Percentiles rank a stretch among this genome's conserved stretches.
phyloP scores from a whole-genome alignment of 306 rosid species.

The Acacia melanoxylon region DNA sequence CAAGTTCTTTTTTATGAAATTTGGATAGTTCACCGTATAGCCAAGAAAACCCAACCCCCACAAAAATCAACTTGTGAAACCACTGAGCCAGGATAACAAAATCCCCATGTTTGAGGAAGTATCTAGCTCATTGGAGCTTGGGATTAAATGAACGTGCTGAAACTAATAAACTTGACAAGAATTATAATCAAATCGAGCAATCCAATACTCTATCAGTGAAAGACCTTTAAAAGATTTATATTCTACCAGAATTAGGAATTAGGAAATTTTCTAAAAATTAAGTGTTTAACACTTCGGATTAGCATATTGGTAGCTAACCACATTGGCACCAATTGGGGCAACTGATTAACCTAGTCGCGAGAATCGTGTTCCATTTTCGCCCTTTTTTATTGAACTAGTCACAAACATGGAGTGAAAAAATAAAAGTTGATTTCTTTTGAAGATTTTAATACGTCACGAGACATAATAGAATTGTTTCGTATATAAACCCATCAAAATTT shows the following conservation, averaged over 20 bases:
- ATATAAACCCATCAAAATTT: background rate
- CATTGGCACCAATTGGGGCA: background rate
- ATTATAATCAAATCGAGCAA: background rate
- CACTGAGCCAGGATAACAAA: background rate
- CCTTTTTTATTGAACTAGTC: background rate
- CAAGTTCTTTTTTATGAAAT: background rate
- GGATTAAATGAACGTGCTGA: background rate
- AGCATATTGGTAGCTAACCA: background rate
- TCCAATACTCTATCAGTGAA: background rate
- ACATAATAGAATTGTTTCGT: background rate
- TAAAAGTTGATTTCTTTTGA: background rate
- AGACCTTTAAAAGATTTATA: background rate
- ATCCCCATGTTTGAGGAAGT: background rate
- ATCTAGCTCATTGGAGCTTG: background rate
- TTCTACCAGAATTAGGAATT: background rate
- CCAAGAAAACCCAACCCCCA: background rate
- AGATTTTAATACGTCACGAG: background rate
- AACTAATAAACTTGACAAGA: background rate
- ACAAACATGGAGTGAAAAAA: background rate
- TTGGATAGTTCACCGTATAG: background rate
- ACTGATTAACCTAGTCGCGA: background rate
- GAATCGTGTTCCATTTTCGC: background rate
- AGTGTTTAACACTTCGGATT: background rate
- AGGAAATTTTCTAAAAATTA: background rate
- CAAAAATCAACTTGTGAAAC: background rate